These are phyloP conservation scores for Argentina anserina DNA, from an alignment of 306 rosid genomes.

Conservation along the genomic window DNA sequence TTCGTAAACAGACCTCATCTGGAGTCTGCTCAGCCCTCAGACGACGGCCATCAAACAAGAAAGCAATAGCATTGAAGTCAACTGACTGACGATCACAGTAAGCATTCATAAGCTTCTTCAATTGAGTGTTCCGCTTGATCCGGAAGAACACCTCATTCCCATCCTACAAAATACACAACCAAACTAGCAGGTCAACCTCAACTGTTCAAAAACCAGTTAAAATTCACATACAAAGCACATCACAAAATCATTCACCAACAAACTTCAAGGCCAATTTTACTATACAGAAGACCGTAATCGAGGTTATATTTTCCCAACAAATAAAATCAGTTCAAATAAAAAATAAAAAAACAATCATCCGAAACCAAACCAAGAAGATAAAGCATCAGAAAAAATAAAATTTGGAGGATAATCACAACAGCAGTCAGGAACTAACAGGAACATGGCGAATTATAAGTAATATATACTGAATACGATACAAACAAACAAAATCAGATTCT, in stretches of 20 bases:
- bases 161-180: conserved; percentile 40
- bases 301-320: too few species aligned
- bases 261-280: background rate
- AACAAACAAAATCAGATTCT: background rate
- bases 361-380: background rate
- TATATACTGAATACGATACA: background rate
- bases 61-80: conserved; percentile 65
- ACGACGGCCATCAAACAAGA: conserved; percentile 73
- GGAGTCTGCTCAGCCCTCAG: conserved; percentile 78
- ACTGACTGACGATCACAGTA: conserved; percentile 76
- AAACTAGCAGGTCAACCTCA: background rate
- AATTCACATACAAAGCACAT: background rate
- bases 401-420: background rate
- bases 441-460: background rate
- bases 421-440: background rate
- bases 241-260: background rate
- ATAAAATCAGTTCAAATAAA: background rate
- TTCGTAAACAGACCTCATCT: conserved; percentile 45
- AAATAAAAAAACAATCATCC: too few species aligned
- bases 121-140: conserved; percentile 72
- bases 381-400: background rate
- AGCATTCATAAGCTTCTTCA: conserved; percentile 72
- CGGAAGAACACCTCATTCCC: conserved; percentile 79
- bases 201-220: background rate
- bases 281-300: too few species aligned